Percentiles rank a stretch among this genome's conserved stretches.
phyloP scores from a whole-genome alignment of 306 rosid species.

The Inga leiocalycina region DNA sequence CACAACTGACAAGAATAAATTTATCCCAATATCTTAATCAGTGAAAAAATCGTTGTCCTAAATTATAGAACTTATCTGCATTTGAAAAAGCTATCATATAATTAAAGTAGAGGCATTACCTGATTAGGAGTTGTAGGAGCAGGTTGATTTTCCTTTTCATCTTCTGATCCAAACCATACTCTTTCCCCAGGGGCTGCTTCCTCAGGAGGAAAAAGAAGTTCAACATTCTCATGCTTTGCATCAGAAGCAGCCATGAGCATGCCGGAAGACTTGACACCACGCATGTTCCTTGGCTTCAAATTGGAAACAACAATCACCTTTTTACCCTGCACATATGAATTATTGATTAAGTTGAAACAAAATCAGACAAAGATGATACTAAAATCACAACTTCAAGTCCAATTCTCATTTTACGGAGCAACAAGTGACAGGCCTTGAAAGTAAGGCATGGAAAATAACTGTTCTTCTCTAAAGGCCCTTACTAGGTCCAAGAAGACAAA shows the following conservation, averaged over 20 bases:
- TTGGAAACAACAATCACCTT: conserved; percentile 82
- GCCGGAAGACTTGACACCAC: conserved; percentile 87
- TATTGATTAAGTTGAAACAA: conserved; percentile 4
- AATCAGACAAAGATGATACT: background rate
- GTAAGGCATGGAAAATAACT: background rate
- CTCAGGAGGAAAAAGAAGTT: conserved; percentile 87
- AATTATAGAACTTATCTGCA: conserved; percentile 8
- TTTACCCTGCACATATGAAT: conserved; percentile 51
- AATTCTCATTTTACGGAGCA: conserved; percentile 6
- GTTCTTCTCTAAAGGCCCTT: background rate
- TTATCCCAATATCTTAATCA: background rate
- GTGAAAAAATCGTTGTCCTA: background rate
- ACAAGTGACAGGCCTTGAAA: background rate
- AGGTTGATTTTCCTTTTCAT: conserved; percentile 64
- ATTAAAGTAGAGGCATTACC: conserved; percentile 49
- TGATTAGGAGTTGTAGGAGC: conserved; percentile 80
- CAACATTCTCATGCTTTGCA: conserved; percentile 76
- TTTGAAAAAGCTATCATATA: conserved; percentile 1
- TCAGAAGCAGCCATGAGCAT: conserved; percentile 99
- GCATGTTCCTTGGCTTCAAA: conserved; percentile 94
- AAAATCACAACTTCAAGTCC: conserved; percentile 6
- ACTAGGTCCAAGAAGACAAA: conserved; percentile 4
- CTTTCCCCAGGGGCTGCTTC: conserved; percentile 83
- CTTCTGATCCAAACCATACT: conserved; percentile 87
- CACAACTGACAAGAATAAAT: conserved; percentile 2